Evolutionary conservation across 805 yeast genomes (phyloP), one percentile per base, ranked within the genome.

Genomic region (Helenozyma rhizophorensis): DNA sequence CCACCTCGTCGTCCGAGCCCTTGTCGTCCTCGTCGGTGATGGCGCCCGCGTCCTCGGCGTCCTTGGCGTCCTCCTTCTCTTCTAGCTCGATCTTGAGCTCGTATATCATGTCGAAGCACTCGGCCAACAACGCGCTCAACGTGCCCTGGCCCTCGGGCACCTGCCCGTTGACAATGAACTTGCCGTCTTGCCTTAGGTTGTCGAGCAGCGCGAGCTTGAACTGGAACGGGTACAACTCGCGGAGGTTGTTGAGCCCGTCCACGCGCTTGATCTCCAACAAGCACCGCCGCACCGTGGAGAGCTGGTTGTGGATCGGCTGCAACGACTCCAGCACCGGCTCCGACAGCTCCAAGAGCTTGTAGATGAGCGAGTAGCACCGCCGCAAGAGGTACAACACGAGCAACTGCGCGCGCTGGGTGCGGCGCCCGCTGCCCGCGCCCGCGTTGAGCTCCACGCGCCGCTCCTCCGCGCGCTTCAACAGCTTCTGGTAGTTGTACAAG

Each of bases 61-160:
- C 53, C 10, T 39, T 49, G 18, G 37, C 40, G 21, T 55, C 62
- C 39, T 73, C 77, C 40, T 67, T 68, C 40, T 81, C 89, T 48
- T 83, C 88, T 32, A 83, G 74, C 53, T 88, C 95, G 22, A 85
- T 80, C 53, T 87, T 83, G 56, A 93, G 68, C 62, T 93, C 98
- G 53, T 90, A 93, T 28, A 85, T 71, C 37, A 90, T 82, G 57
- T 93, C 98, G 56, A 87, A 93, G 58, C 97, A 90, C 55, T 89
- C 97, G 3, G 95, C 93, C 31, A 90, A 66, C 36, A 90, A 62
- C 1, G 95, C 95, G 56, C 80, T 88, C 42, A 93, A 68, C n/a
- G 95, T 78, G 5, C 97, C 98, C 60, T 93, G 99, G 9, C 99
- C 99, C 56, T 93, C 97, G 2, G 99, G 99, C 26, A 93, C 83